Conservation (phyloP, 306 rosid species). For the Heteromeles arbutifolia region DNA sequence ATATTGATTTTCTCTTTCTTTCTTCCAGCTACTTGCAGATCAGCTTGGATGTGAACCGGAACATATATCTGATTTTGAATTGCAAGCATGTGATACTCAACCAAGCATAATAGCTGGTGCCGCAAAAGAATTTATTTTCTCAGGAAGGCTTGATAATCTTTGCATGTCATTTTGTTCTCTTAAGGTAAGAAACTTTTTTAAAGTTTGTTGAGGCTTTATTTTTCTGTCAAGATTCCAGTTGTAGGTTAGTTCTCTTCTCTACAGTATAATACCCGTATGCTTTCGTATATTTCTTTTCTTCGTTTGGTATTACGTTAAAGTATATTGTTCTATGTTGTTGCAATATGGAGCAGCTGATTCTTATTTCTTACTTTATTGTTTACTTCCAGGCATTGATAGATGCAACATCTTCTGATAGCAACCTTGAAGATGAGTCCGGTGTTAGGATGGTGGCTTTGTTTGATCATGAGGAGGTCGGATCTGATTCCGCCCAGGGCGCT, state of each 20-base stretch:
- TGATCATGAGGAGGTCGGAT: slow-evolving; percentile 84
- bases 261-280: not conserved
- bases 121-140: slow-evolving; percentile 60
- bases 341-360: not conserved
- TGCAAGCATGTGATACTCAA: slow-evolving; percentile 90
- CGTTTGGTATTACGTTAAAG: not conserved
- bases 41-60: slow-evolving; percentile 60
- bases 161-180: slow-evolving; percentile 84
- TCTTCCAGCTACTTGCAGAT: slow-evolving; percentile 57
- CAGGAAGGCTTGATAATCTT: slow-evolving; percentile 87
- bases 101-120: slow-evolving; percentile 72
- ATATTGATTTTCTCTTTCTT: slow-evolving; percentile 1
- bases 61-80: slow-evolving; percentile 72
- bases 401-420: slow-evolving; percentile 55
- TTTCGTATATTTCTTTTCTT: not conserved
- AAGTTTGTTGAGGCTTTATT: not conserved
- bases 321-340: not conserved
- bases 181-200: slow-evolving; percentile 34
- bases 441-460: slow-evolving; percentile 86
- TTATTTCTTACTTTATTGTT: slow-evolving; percentile 4
- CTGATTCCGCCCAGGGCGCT: slow-evolving; percentile 79
- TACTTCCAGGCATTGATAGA: slow-evolving; percentile 63
- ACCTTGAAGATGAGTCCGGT: slow-evolving; percentile 64
- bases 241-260: not conserved
- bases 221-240: slow-evolving; percentile 1